Base-by-base conservation (phyloP, 2,329 filamentous ascomycete species). In the Arachnomyces sp. region DNA sequence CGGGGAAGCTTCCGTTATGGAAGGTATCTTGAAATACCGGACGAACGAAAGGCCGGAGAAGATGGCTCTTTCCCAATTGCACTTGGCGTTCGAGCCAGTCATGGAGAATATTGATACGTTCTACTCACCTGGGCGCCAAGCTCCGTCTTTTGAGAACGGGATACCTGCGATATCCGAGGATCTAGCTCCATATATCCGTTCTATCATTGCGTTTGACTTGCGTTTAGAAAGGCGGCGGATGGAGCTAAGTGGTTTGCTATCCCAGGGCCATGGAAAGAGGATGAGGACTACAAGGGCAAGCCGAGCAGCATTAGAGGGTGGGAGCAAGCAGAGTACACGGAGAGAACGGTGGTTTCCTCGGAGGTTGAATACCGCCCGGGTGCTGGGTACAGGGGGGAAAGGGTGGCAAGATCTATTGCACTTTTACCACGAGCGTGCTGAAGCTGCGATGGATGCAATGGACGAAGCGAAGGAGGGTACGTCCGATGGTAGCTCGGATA, bases 171-270 rank as follows among this genome's bases (percentile, higher is more conserved):
- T 94, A 25, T 72, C 76, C 0, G 66, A 81, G 9, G 92, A 98
- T 47, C 70, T 96, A 2, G 89, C 88, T 0, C 92, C 93, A 0
- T 96, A 86, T 58, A 76, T 96, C n/a, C 83, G 93, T 8, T 73
- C 74, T 29, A 96, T 98, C 44, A 79, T 90, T 2, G 72, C 79
- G 0, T 84, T 82, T 55, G 90, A 96, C 51, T 67, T 78, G 14
- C 72, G 71, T 1, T 72, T 92, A 1, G 82, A 87, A 53, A 69
- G 77, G 45, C 77, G 86, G 47, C 76, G 86, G 8, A 58, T 76
- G 6, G 72, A 73, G 13, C 61, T 84, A 7, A 78, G 77, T 48
- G 77, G 70, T 39, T 59, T 87, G 1, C 62, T 84, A 9, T 77
- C 74, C 38, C 74, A 80, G 46, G 75, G 74, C 4, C 74, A 72